Conservation (phyloP, 176 grass and related monocot genomes). For the Panicum miliaceum region DNA sequence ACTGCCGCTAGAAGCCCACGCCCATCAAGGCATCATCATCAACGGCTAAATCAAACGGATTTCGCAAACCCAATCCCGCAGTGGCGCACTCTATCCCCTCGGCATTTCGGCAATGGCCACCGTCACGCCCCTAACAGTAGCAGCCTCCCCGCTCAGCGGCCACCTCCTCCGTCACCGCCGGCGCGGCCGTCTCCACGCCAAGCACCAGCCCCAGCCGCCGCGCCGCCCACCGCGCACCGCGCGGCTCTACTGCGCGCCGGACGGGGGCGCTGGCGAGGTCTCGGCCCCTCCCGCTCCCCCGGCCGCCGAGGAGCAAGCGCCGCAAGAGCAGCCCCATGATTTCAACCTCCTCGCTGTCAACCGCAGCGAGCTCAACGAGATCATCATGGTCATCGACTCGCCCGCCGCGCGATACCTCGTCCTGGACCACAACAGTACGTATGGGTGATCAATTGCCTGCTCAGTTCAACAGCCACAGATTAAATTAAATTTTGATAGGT, state of each 20-base stretch:
- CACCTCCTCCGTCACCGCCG: neutral
- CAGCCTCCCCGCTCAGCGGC: slow-evolving; percentile 30
- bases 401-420: slow-evolving; percentile 64
- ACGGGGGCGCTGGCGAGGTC: slow-evolving; percentile 33
- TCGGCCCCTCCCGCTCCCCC: neutral
- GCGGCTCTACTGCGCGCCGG: slow-evolving; percentile 32
- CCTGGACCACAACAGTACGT: slow-evolving; percentile 75
- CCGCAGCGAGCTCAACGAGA: slow-evolving; percentile 68
- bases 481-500: neutral
- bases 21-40: neutral
- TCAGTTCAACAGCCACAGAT: neutral
- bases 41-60: slow-evolving; percentile 17
- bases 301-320: slow-evolving; percentile 5
- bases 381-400: slow-evolving; percentile 78
- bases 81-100: slow-evolving; percentile 22
- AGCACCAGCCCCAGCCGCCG: neutral
- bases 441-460: neutral
- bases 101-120: slow-evolving; percentile 52
- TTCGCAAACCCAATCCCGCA: slow-evolving; percentile 19
- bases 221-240: neutral
- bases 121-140: slow-evolving; percentile 41
- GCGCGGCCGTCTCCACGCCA: slow-evolving; percentile 8
- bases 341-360: slow-evolving; percentile 56
- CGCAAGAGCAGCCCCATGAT: slow-evolving; percentile 31
- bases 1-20: neutral